Evolutionary conservation across 2,329 filamentous ascomycete genomes (phyloP), one percentile per base, ranked within the genome.

Genomic region (Arthrobotrys iridis): DNA sequence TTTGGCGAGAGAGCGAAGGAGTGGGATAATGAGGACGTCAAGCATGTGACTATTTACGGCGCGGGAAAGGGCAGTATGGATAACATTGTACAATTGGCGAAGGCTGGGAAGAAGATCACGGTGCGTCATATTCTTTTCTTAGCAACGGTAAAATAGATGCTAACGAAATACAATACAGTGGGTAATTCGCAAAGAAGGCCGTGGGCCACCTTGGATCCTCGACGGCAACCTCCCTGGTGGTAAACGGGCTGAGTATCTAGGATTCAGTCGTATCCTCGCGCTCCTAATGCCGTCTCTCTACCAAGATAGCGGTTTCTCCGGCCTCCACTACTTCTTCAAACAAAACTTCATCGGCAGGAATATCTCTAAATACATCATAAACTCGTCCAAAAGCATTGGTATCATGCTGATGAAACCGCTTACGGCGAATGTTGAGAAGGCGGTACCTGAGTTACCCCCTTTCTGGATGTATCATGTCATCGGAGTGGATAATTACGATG

Each of bases 21-120:
- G 60, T 71, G 82, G 80, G 33, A 82, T 81, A 67, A 81, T 77
- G 50, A 83, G 78, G 6, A 82, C 2, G 62, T 80, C 20, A 78
- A 83, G 45, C 81, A 81, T 1, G 84, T 85, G 2, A 84, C 86
- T 0, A 84, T 91, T 1, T 83, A 90, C 2, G 89, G 89, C 2
- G 87, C 84, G 0, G 84, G 84, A 13, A 91, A 91, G 79, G 89
- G 86, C 0, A 87, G 86, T 1, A 90, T 86, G 83, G 89, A 91
- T 79, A 85, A 86, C 1, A 87, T 86, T 0, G 89, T 89, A 78
- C 83, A 85, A 1, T 87, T 86, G 60, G 87, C 86, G 3, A 83
- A 84, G 0, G 81, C 84, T 0, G 87, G 87, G 1, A 83, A 85
- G 41, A 82, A 85, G 60, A 87, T 89, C 6, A 84, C 87, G 48